Conservation (phyloP, 495 filamentous ascomycete species). For the Wilcoxina mikolae region DNA sequence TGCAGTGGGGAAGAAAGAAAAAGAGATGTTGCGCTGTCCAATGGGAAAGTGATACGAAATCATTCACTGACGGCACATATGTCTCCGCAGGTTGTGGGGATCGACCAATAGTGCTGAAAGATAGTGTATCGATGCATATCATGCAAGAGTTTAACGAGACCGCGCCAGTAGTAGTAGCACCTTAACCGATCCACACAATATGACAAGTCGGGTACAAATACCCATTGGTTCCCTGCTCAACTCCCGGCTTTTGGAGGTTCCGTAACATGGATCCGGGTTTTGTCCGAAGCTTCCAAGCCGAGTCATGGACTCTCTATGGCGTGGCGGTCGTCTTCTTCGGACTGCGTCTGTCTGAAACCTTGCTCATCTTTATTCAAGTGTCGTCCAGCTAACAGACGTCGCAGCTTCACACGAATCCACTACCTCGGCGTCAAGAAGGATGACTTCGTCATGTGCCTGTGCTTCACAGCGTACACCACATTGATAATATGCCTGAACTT, state of each 20-base stretch:
- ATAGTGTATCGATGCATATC: too few species aligned
- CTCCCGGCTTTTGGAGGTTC: background rate
- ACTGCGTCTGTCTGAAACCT: background rate
- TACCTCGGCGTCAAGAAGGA: background rate
- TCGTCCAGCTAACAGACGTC: background rate
- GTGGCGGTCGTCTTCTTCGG: background rate
- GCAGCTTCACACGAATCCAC: background rate
- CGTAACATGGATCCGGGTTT: background rate
- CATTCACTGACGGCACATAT: too few species aligned
- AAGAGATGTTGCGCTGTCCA: too few species aligned
- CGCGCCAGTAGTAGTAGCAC: too few species aligned
- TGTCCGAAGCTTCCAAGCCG: background rate
- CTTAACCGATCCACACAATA: too few species aligned
- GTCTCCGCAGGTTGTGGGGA: too few species aligned
- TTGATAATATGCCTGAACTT: conserved; percentile 34
- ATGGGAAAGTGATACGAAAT: too few species aligned
- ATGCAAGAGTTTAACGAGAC: too few species aligned
- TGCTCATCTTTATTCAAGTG: background rate
- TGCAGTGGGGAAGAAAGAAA: too few species aligned
- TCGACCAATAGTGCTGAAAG: too few species aligned
- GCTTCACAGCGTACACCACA: conserved; percentile 26
- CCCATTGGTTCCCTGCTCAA: background rate
- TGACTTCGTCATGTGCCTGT: background rate
- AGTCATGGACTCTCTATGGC: conserved; percentile 1
- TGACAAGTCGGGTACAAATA: background rate